Evolutionary conservation across 1,284 basidiomycete genomes (phyloP), one percentile per base, ranked within the genome.

Genomic region (Exobasidium rhododendri): DNA sequence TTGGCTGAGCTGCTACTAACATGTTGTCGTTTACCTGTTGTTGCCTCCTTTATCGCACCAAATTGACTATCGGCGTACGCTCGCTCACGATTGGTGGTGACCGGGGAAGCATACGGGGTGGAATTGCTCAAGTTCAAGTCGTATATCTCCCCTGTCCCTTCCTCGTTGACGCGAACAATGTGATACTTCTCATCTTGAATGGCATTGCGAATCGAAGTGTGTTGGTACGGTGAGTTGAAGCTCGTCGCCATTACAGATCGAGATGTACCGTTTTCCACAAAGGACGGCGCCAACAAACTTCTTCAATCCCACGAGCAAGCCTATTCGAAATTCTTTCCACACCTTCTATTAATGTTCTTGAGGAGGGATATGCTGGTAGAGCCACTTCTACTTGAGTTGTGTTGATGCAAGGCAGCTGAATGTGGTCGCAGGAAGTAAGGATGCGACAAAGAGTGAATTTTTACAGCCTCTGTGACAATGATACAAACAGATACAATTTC

Each of bases 41-140:
- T 17, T 10, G 35, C 35, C 10, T 40, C 35, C 35, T 17, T 40
- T 40, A 17, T 17, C 17, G 35, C 35, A 10, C 17, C 17, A 17
- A 17, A 40, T 40, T 7, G 7, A 40, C 35, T 40, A 40, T 40
- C 35, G 17, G 35, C 7, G 7, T 40, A 17, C 7, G 17, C 17
- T 40, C 17, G 7, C 7, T 40, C 35, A 10, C 47, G 20, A 45
- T 45, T 45, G 13, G n/a, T 20, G 14, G 17, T 29, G 24, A 55
- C 30, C 17, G 74, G 74, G 43, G 74, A 77, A 3, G 73, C 74
- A 51, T 75, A 77, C 2, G 74, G 74, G 24, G 67, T 64, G 2
- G 68, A 74, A 44, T 71, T 59, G 29, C 73, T 75, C 56, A 77
- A 70, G 56, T 69, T 74, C 46, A 77, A 68, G 44, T 75, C 73